Evolutionary conservation across 306 rosid species (phyloP).

Genomic region (Begonia peltatifolia): DNA sequence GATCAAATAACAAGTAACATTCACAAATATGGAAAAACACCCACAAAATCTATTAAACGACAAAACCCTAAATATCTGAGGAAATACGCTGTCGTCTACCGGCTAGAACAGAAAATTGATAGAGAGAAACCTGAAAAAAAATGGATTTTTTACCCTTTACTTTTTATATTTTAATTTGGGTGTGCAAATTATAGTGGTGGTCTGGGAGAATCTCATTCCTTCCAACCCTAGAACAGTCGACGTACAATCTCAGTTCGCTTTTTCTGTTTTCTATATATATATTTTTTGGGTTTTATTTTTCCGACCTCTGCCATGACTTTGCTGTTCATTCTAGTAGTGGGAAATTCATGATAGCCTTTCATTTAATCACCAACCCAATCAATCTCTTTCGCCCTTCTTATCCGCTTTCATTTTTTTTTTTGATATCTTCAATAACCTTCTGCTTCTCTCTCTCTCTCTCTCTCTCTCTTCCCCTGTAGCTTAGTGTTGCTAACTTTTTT

Average conservation of each 20-base stretch:
- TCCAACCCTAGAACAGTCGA: slow-evolving; percentile 6
- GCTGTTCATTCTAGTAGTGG: background rate
- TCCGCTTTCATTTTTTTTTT: no score
- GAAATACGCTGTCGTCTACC: slow-evolving; percentile 42
- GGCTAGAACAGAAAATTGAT: slow-evolving; percentile 10
- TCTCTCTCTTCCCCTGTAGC: background rate
- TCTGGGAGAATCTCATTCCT: slow-evolving; percentile 8
- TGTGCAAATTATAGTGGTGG: background rate
- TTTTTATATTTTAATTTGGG: no score
- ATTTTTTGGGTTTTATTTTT: no score
- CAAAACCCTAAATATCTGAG: slow-evolving; percentile 22
- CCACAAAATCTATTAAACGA: slow-evolving; percentile 20
- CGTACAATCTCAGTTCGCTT: background rate
- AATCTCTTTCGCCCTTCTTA: no score
- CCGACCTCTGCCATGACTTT: background rate
- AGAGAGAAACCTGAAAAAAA: background rate
- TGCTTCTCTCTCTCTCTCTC: background rate
- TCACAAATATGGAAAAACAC: no score
- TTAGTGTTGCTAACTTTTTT: background rate
- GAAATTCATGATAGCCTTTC: background rate
- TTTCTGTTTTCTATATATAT: no score
- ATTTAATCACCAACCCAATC: background rate
- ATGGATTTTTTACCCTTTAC: no score
- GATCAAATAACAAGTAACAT: no score
- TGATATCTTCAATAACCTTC: no score